A percentile compares a stretch with the other conserved stretches of the same genome.
These are phyloP conservation scores for Chalciporus piperatus DNA, from an alignment of 768 basidiomycete species.

Conservation along the genomic window DNA sequence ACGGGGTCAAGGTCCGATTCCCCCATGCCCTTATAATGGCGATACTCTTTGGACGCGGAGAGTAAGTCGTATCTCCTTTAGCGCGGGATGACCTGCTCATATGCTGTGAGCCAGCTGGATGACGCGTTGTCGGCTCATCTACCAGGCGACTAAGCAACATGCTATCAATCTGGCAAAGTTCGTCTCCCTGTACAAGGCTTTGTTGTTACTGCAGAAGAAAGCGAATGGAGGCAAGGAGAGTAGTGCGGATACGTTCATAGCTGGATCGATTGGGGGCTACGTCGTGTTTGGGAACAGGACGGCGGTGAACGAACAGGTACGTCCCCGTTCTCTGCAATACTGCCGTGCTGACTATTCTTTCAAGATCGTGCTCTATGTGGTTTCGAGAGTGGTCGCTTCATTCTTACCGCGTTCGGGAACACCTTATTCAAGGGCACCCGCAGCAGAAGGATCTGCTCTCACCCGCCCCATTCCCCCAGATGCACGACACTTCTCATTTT, in stretches of 20 bases:
- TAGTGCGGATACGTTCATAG: conserved; percentile 82
- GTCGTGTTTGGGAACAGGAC: conserved; percentile 82
- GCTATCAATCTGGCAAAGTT: conserved; percentile 92
- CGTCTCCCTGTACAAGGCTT: conserved; percentile 87
- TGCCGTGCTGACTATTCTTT: conserved; percentile 5
- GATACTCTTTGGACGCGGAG: conserved; percentile 86
- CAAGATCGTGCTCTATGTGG: conserved; percentile 95
- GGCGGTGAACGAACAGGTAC: conserved; percentile 89
- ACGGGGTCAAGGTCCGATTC: conserved; percentile 88
- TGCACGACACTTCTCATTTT: conserved; percentile 77
- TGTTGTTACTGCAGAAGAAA: conserved; percentile 80
- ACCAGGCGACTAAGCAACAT: conserved; percentile 84
- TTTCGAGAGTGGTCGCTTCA: conserved; percentile 87
- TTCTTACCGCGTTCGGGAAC: conserved; percentile 77
- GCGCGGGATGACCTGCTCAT: conserved; percentile 7
- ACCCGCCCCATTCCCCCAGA: conserved; percentile 81
- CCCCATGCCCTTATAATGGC: conserved; percentile 98
- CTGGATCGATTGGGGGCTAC: conserved; percentile 91
- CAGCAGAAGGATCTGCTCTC: conserved; percentile 38
- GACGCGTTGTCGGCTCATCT: conserved; percentile 64
- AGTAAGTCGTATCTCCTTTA: conserved; percentile 51
- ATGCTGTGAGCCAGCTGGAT: conserved; percentile 54
- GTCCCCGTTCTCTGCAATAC: conserved; percentile 20
- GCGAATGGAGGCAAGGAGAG: conserved; percentile 80
- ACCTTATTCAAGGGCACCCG: conserved; percentile 47